These are phyloP conservation scores for Meyerozyma carpophila DNA, from an alignment of 1,139 yeast species.

Conservation along the genomic window DNA sequence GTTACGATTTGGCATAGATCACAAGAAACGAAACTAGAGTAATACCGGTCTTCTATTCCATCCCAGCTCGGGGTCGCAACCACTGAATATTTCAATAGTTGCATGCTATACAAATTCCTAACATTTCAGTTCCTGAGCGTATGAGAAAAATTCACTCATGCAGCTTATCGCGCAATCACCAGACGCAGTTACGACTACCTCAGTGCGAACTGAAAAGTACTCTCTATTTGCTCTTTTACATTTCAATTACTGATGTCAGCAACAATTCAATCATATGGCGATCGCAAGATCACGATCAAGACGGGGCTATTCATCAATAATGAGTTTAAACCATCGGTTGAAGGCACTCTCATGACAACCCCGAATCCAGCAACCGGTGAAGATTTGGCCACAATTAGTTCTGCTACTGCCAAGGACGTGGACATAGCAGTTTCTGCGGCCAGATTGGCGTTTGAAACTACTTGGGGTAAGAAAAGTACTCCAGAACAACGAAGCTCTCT, in stretches of 20 bases:
- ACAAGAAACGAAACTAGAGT: too few relatives aligned
- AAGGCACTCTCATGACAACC: conserved; percentile 10
- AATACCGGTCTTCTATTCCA: too few relatives aligned
- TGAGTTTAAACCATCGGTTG: conserved; percentile 13
- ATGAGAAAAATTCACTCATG: too few relatives aligned
- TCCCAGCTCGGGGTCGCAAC: too few relatives aligned
- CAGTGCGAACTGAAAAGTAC: too few relatives aligned
- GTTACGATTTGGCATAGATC: too few relatives aligned
- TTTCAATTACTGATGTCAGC: conserved; percentile 6
- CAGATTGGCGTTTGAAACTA: conserved; percentile 7
- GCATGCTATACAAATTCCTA: too few relatives aligned
- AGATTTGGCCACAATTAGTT: conserved; percentile 12
- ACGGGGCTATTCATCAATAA: conserved; percentile 17
- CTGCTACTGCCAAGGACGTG: conserved; percentile 12
- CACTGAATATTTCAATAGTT: too few relatives aligned
- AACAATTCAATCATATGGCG: conserved; percentile 10
- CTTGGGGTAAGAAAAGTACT: conserved; percentile 1
- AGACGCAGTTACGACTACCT: too few relatives aligned
- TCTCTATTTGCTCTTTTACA: background rate
- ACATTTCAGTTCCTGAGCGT: too few relatives aligned
- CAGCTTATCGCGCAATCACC: too few relatives aligned
- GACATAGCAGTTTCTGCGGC: conserved; percentile 16
- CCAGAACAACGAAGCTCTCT: conserved; percentile 7
- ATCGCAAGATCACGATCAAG: conserved; percentile 7
- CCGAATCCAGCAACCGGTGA: conserved; percentile 16